These are phyloP conservation scores for Colletotrichum sp. DNA, from an alignment of 2,329 filamentous ascomycete genomes.

Conservation along the genomic window DNA sequence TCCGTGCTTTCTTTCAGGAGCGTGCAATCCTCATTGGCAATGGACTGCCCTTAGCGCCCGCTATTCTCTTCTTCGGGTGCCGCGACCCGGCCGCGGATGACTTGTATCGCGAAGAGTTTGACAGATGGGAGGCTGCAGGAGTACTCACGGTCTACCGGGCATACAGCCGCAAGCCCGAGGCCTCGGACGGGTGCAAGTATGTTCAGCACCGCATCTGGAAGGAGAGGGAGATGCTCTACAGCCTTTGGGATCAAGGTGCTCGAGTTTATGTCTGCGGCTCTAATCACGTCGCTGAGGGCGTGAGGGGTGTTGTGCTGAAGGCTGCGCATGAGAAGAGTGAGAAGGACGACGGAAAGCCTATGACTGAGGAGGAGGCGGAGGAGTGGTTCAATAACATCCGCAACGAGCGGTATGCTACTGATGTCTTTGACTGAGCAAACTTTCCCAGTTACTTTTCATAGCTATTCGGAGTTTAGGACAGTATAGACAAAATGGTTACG, in stretches of 20 bases:
- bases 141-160: conserved; percentile 64
- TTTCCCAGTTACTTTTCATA: not conserved
- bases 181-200: conserved; percentile 52
- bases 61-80: conserved; percentile 57
- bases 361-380: conserved; percentile 36
- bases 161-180: conserved; percentile 47
- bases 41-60: conserved; percentile 38
- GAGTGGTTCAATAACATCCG: conserved; percentile 54
- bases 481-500: not conserved
- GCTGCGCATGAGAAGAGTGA: conserved; percentile 27
- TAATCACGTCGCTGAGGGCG: conserved; percentile 43
- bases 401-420: conserved; percentile 63
- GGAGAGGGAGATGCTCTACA: conserved; percentile 33
- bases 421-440: conserved; percentile 60
- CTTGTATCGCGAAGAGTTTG: conserved; percentile 48
- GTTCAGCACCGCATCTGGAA: conserved; percentile 50
- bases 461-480: not conserved
- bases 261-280: conserved; percentile 69
- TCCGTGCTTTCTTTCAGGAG: conserved; percentile 98
- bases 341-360: conserved; percentile 30
- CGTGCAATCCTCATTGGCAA: conserved; percentile 69
- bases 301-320: conserved; percentile 35
- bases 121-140: conserved; percentile 50
- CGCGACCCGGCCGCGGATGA: conserved; percentile 47
- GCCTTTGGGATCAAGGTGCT: conserved; percentile 41